Percentiles rank a stretch among this genome's conserved stretches.
These are phyloP conservation scores for Porcisia hertigi DNA, from an alignment of 208 protist species.

Conservation along the genomic window DNA sequence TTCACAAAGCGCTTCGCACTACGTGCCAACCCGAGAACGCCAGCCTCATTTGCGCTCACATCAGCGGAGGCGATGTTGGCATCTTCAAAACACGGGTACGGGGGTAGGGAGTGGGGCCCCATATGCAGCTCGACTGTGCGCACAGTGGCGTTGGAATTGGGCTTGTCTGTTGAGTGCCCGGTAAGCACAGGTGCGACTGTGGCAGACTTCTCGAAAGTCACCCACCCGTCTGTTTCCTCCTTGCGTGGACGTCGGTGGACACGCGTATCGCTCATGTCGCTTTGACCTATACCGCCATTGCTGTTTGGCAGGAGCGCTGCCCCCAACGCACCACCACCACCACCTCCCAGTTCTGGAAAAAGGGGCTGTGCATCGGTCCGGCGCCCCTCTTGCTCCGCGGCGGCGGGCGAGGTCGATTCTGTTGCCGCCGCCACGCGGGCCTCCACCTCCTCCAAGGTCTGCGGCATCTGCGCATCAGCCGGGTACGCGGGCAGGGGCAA, in stretches of 20 bases:
- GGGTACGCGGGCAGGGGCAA: slow-evolving; percentile 28
- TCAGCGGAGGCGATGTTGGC: not conserved
- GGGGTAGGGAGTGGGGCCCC: slow-evolving; percentile 27
- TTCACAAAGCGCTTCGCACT: slow-evolving; percentile 30
- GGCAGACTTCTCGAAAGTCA: slow-evolving; percentile 16
- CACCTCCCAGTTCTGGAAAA: slow-evolving; percentile 40
- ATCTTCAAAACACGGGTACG: slow-evolving; percentile 51
- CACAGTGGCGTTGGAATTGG: not conserved
- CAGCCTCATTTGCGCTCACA: not conserved
- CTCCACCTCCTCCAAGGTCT: slow-evolving; percentile 22
- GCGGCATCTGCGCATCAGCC: slow-evolving; percentile 12
- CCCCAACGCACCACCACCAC: not conserved
- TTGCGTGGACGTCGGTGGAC: slow-evolving; percentile 10
- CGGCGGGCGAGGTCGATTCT: not conserved
- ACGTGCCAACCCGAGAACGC: not conserved
- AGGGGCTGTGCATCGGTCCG: slow-evolving; percentile 60
- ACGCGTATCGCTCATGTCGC: not conserved
- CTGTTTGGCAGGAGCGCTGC: not conserved
- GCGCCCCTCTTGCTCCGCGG: slow-evolving; percentile 29
- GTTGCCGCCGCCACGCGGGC: slow-evolving; percentile 19
- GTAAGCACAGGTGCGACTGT: not conserved
- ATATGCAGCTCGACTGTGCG: slow-evolving; percentile 23
- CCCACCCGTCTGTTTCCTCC: slow-evolving; percentile 43
- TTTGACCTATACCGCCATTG: not conserved
- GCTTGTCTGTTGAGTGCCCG: not conserved